Base-by-base conservation (phyloP, 192 early-diverging fungal species). In the Mortierella alpina region DNA sequence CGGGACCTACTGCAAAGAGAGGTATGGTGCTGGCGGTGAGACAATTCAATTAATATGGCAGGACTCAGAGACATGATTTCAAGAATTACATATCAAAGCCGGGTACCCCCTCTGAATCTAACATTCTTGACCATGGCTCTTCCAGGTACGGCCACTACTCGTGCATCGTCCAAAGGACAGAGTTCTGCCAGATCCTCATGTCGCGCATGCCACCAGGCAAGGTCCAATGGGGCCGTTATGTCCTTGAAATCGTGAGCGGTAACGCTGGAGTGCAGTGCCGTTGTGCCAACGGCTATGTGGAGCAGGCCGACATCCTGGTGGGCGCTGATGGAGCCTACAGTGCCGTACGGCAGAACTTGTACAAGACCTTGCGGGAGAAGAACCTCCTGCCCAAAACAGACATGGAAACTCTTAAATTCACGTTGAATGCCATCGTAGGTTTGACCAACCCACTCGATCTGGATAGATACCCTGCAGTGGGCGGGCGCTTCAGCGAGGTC, bases 261-360 rank as follows among this genome's bases (percentile, higher is more conserved):
- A 59, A 77, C 31, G 53, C 56, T 10, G 74, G 74, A 13, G 74
- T 77, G 31, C 74, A 77, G 53, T 69, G 67, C 60, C 74, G 74
- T 20, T 77, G 74, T 46, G 61, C 74, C 23, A 77, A 77, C 46
- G 74, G 74, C 5, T 11, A 46, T n/a, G 44, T 77, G 6, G 74
- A 77, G 41, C 67, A 77, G 49, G 72, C 58, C 17, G 64, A 67
- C 31, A 67, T 74, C 51, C 54, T 74, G 31, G 65, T 74, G 23
- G 72, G 72, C 15, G 72, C 72, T 20, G 72, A 74, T 61, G 72
- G 72, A 1, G 49, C 72, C 9, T 55, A 74, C 45, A 52, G 47
- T 5, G 72, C 72, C 31, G 64, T 74, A 18, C 64, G 72, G 11
- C 63, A 74, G 39, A 74, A 74, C 20, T 40, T 74, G 50, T 74